Base-by-base conservation (phyloP, 768 basidiomycete species). In the Kwoniella dendrophila region DNA sequence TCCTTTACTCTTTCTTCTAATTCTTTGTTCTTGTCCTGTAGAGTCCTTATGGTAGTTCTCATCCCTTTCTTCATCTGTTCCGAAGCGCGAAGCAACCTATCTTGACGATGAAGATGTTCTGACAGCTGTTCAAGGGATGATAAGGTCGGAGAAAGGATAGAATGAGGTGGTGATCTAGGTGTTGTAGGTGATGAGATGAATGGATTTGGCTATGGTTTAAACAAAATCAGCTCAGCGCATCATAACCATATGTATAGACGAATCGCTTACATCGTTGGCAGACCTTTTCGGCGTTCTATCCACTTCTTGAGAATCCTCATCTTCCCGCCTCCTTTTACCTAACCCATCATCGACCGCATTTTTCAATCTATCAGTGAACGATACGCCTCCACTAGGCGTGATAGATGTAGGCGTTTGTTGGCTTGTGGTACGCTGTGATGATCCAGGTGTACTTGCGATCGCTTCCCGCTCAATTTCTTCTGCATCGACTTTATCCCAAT, bases 401-500 rank as follows among this genome's bases (percentile, higher is more conserved):
- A 33, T 49, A 10, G 50, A 52, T 47, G 22, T 34, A 4, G 43
- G 57, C 2, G 58, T 30, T 36, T 53, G 49, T 26, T 64, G 62
- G 8, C 34, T 40, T 16, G 47, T 36, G 0, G 62, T 56, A 10
- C 41, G 56, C 45, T 72, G 73, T 0, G 70, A 70, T 3, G 66
- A 63, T 11, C 52, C 48, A 4, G 73, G 73, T 10, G 68, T 68
- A 50, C 62, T 66, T 0, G 67, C 66, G 4, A 72, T 68, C 4
- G 73, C 73, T 32, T 72, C 67, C 4, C 66, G 59, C 38, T 75
- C 73, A 8, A 75, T 52, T 4, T 51, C 58, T 38, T 75, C 71
- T 2, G 73, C 62, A 51, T 75, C 71, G 7, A 75, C 73, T 24
- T 70, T 52, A 26, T 51, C 61, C 73, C 73, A 75, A 36, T 73